A percentile compares a stretch with the other conserved stretches of the same genome.
Conservation (phyloP, 2,329 filamentous ascomycete species). For the Botryotinia narcissicola region DNA sequence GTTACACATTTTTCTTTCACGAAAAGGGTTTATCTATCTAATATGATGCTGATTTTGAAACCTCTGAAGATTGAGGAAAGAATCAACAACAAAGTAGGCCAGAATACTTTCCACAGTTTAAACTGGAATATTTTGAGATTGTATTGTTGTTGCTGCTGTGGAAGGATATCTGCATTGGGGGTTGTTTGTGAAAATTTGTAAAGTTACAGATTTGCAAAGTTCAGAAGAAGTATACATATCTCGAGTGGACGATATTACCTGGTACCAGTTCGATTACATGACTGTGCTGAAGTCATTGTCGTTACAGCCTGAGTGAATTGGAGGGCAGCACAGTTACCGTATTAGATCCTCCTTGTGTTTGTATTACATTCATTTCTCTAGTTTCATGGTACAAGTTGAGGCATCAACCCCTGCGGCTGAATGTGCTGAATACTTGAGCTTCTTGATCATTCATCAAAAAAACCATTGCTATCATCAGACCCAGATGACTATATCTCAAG, state of each 20-base stretch:
- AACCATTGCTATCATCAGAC: neutral
- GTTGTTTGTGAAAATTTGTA: neutral
- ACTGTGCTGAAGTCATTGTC: neutral
- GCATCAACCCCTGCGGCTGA: neutral
- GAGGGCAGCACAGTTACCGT: no score
- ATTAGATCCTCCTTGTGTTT: neutral
- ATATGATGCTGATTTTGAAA: neutral
- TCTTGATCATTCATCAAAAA: neutral
- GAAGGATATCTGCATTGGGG: neutral
- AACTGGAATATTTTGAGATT: neutral
- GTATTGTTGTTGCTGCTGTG: neutral
- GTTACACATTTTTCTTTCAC: neutral
- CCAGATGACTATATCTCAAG: neutral
- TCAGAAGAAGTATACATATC: neutral
- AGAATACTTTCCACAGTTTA: neutral
- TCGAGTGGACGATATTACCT: neutral
- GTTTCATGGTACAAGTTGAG: neutral
- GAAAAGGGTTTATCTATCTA: neutral
- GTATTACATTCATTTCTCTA: no score
- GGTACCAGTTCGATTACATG: neutral
- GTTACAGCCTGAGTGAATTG: neutral
- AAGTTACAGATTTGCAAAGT: neutral
- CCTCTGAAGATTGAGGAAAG: neutral
- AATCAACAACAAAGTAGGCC: neutral
- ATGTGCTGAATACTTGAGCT: neutral